These are phyloP conservation scores for Larix kaempferi DNA, from an alignment of 75 land plant genomes.

Conservation along the genomic window DNA sequence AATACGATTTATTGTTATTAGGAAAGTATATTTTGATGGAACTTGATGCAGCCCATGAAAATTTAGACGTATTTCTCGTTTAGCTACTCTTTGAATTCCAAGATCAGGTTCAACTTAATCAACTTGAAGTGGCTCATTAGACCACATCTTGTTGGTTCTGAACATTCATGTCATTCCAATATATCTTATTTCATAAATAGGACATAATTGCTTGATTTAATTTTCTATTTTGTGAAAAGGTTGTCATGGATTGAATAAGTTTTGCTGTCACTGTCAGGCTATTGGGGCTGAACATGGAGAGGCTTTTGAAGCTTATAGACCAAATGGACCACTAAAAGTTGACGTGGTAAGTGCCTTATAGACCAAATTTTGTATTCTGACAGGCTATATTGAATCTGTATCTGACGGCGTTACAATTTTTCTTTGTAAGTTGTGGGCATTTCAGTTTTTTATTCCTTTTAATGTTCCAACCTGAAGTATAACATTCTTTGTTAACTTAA, in stretches of 20 bases:
- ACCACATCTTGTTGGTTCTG: no score
- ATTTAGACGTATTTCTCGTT: no score
- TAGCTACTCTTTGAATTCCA: no score
- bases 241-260: not conserved
- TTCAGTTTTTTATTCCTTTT: not conserved
- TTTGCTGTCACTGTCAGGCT: constrained; percentile 46
- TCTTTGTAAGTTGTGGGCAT: not conserved
- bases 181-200: no score
- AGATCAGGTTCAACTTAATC: no score
- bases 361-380: not conserved
- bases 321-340: constrained; percentile 80
- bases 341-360: constrained; percentile 68
- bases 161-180: no score
- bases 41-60: no score
- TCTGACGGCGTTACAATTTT: not conserved
- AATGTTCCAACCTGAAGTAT: not conserved
- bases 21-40: no score
- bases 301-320: constrained; percentile 95
- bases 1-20: no score
- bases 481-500: not conserved
- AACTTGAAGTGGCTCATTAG: no score
- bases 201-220: no score
- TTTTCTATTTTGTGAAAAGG: no score
- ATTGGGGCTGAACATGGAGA: constrained; percentile 99
- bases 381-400: not conserved